These are phyloP conservation scores for Toxoplasma gondii DNA, from an alignment of 169 alveolate genomes.

Conservation along the genomic window DNA sequence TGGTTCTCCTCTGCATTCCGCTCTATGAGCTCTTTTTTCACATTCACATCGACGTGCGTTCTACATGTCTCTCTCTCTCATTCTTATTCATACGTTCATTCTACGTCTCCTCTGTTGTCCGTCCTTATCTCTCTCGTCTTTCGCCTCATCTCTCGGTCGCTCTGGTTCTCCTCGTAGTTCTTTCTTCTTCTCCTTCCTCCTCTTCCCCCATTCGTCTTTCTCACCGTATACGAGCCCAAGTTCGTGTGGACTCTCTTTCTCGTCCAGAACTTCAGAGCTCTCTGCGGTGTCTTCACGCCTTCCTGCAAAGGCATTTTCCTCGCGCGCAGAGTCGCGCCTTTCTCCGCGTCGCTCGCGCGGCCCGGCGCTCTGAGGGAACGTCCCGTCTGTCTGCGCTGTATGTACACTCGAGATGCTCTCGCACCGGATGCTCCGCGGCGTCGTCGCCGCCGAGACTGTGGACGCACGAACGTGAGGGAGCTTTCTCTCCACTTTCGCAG, in stretches of 20 bases:
- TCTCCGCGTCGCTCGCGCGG: neutral
- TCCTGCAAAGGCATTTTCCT: no score
- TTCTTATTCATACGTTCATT: no score
- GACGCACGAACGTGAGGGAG: neutral
- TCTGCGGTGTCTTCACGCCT: no score
- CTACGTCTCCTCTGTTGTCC: no score
- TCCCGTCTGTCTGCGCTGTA: neutral
- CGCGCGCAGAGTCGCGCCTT: no score
- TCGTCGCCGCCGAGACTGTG: neutral
- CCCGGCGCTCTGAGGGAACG: neutral
- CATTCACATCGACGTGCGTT: no score
- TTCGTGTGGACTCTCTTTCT: neutral
- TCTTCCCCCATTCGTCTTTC: neutral
- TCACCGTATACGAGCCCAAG: constrained; percentile 41
- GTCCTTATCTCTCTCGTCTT: no score
- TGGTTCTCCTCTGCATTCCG: no score
- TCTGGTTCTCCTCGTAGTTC: neutral
- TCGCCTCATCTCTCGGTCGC: neutral
- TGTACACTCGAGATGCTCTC: constrained; percentile 16
- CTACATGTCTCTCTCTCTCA: no score
- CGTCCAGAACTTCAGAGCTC: neutral
- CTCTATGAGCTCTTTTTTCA: no score
- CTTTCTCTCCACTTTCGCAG: neutral
- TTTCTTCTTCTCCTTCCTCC: neutral
- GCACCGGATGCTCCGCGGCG: constrained; percentile 27